phyloP scores from a whole-genome alignment of 1,284 basidiomycete genomes.

The Rhodofomes roseus region DNA sequence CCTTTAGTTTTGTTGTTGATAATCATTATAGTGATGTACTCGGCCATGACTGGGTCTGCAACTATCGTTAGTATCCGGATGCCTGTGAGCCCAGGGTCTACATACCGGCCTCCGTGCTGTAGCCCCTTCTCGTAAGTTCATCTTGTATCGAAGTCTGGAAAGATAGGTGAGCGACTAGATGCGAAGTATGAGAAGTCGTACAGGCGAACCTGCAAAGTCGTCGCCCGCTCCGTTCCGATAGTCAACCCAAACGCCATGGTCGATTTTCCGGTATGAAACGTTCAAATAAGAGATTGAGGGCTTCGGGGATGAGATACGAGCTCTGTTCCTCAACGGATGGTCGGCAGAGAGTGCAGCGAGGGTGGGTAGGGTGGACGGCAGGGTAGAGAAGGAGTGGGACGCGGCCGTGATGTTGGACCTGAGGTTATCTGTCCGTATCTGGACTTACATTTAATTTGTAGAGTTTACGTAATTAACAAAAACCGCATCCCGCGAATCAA shows the following conservation, averaged over 20 bases:
- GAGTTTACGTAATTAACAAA: background rate
- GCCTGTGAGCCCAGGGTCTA: constrained; percentile 6
- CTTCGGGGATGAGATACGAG: background rate
- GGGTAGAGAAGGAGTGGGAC: background rate
- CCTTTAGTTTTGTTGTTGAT: constrained; percentile 85
- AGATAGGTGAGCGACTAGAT: constrained; percentile 9
- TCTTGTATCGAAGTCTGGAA: constrained; percentile 73
- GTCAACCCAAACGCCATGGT: constrained; percentile 70
- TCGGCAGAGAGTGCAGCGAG: background rate
- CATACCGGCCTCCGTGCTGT: constrained; percentile 74
- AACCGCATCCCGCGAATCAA: background rate
- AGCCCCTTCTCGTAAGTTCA: constrained; percentile 75
- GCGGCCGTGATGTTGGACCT: background rate
- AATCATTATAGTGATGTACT: constrained; percentile 90
- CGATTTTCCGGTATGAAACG: background rate
- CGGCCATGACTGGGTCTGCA: constrained; percentile 83
- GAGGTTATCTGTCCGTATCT: background rate
- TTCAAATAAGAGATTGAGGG: background rate
- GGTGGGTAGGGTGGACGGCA: background rate
- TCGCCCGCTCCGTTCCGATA: constrained; percentile 77
- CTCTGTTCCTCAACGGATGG: background rate
- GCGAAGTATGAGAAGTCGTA: background rate
- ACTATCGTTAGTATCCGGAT: background rate
- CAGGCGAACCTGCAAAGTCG: constrained; percentile 57
- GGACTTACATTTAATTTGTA: background rate